Conservation (phyloP, 805 yeast species). For the Candida chilensis region DNA sequence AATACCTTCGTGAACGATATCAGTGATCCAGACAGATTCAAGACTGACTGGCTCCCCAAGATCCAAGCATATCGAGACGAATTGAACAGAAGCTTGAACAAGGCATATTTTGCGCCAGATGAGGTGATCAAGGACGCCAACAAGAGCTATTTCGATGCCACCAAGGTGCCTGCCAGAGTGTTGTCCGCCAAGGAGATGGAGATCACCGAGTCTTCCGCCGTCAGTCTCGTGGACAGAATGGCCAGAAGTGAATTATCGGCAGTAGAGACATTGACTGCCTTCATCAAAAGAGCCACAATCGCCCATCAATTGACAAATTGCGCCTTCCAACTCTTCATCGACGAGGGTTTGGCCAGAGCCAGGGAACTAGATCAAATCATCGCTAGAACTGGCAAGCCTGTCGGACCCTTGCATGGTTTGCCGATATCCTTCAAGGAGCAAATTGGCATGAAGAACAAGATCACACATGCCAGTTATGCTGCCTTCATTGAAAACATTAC, state of each 20-base stretch:
- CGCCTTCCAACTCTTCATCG: slow-evolving; percentile 52
- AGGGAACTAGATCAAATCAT: slow-evolving; percentile 45
- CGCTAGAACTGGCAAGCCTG: slow-evolving; percentile 35
- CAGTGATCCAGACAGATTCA: slow-evolving; percentile 32
- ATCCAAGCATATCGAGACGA: slow-evolving; percentile 16
- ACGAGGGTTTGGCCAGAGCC: slow-evolving; percentile 51
- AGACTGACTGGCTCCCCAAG: slow-evolving; percentile 21
- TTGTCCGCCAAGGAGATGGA: slow-evolving; percentile 13
- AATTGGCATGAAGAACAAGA: slow-evolving; percentile 40
- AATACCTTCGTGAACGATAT: too few relatives aligned
- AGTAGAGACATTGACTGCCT: slow-evolving; percentile 17
- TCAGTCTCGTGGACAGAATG: slow-evolving; percentile 7
- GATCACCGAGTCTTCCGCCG: slow-evolving; percentile 15
- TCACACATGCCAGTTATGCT: slow-evolving; percentile 55
- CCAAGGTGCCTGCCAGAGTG: slow-evolving; percentile 17
- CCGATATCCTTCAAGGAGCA: slow-evolving; percentile 70
- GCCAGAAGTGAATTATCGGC: slow-evolving; percentile 13
- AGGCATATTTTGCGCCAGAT: slow-evolving; percentile 8
- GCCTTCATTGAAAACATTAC: slow-evolving; percentile 38
- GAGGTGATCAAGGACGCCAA: slow-evolving; percentile 15
- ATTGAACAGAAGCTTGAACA: slow-evolving; percentile 3
- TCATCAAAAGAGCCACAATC: slow-evolving; percentile 17
- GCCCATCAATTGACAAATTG: slow-evolving; percentile 31
- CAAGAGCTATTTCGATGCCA: slow-evolving; percentile 17
- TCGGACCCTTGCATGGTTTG: slow-evolving; percentile 64